A percentile compares a stretch with the other conserved stretches of the same genome.
phyloP scores from a whole-genome alignment of 805 yeast genomes.

The Sugiyamaella mastotermitis region DNA sequence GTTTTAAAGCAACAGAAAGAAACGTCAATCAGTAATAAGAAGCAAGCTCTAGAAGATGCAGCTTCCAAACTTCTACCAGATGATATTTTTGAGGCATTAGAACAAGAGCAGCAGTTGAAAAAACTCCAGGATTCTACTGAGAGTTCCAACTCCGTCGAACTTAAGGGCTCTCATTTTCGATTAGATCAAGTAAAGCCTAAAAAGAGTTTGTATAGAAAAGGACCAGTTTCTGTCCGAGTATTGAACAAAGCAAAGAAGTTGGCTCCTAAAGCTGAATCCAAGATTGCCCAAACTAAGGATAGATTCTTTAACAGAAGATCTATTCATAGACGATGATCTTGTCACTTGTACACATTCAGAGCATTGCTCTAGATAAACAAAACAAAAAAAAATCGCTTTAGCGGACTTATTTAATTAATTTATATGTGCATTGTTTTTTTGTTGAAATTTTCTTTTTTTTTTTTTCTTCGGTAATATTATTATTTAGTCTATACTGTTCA shows the following conservation, averaged over 20 bases:
- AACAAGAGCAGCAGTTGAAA: conserved; percentile 4
- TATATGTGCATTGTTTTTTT: too few relatives aligned
- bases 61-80: conserved; percentile 12
- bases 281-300: conserved; percentile 18
- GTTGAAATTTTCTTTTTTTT: too few relatives aligned
- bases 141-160: conserved; percentile 16
- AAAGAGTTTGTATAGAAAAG: conserved; percentile 16
- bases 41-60: conserved; percentile 11
- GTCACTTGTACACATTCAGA: too few relatives aligned
- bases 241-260: conserved; percentile 15
- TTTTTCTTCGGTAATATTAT: too few relatives aligned
- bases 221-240: conserved; percentile 26
- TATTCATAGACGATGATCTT: conserved; percentile 15
- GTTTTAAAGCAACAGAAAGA: conserved; percentile 22
- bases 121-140: conserved; percentile 10
- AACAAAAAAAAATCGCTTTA: too few relatives aligned
- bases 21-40: conserved; percentile 1
- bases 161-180: conserved; percentile 6
- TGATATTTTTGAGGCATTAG: conserved; percentile 10
- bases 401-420: too few relatives aligned
- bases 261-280: conserved; percentile 24
- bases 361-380: too few relatives aligned
- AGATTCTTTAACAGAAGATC: conserved; percentile 23
- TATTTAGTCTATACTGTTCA: too few relatives aligned
- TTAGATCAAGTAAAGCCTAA: conserved; percentile 6